Percentiles rank a stretch among this genome's conserved stretches.
phyloP scores from a whole-genome alignment of 108 stramenopile genomes.

The Skeletonema marinoi region DNA sequence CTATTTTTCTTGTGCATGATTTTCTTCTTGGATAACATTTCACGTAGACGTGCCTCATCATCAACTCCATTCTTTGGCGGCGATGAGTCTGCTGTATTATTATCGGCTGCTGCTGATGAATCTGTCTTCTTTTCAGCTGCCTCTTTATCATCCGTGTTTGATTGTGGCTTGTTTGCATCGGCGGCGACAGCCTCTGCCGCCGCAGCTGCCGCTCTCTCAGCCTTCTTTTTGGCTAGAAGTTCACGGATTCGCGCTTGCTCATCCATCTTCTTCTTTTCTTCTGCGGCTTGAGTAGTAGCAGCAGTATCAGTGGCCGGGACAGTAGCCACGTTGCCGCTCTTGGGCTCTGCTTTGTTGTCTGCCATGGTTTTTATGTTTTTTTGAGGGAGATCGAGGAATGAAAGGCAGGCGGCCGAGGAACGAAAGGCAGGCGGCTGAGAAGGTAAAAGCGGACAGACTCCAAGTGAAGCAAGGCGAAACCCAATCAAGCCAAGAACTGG shows the following conservation, averaged over 20 bases:
- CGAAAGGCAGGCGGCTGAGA: too few relatives aligned
- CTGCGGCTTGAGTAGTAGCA: background rate
- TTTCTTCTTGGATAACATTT: constrained; percentile 26
- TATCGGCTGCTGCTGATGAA: background rate
- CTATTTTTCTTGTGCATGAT: constrained; percentile 20
- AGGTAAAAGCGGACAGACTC: too few relatives aligned
- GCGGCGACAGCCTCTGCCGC: background rate
- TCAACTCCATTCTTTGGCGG: background rate
- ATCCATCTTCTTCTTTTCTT: constrained; percentile 13
- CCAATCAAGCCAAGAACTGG: too few relatives aligned
- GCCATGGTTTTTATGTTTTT: background rate
- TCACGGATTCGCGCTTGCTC: constrained; percentile 22
- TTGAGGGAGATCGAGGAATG: too few relatives aligned
- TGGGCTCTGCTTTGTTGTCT: background rate
- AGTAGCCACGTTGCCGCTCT: background rate
- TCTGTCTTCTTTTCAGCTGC: background rate
- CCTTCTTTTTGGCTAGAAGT: constrained; percentile 12
- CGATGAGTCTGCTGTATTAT: background rate
- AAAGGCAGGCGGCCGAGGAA: too few relatives aligned
- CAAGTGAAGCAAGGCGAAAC: too few relatives aligned
- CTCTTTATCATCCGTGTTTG: background rate
- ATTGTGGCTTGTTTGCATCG: background rate
- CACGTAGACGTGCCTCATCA: constrained; percentile 14
- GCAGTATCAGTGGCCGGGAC: background rate
- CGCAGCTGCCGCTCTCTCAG: background rate